Evolutionary conservation across 495 filamentous ascomycete species (phyloP).

Genomic region (Articulospora tetracladia): DNA sequence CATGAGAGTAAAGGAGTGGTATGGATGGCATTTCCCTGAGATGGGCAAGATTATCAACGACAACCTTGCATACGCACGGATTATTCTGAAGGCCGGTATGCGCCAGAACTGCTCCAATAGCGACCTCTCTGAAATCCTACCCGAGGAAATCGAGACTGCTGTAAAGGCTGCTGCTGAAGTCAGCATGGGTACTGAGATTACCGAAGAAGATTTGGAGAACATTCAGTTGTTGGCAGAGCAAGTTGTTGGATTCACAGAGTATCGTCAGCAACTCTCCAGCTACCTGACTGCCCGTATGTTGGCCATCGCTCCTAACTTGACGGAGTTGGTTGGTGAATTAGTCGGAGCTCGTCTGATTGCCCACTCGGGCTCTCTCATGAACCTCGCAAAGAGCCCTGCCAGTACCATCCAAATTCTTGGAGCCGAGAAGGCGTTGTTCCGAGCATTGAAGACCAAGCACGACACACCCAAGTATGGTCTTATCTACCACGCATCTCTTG

Average conservation of each 20-base stretch:
- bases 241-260: conserved; percentile 86
- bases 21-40: conserved; percentile 99
- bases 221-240: conserved; percentile 88
- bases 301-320: conserved; percentile 95
- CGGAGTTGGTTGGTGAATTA: conserved; percentile 87
- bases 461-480: conserved; percentile 99
- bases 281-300: conserved; percentile 94
- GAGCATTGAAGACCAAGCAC: conserved; percentile 98
- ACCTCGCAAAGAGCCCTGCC: conserved; percentile 92
- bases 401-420: conserved; percentile 97
- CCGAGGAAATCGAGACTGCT: conserved; percentile 89
- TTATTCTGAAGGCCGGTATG: conserved; percentile 87
- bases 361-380: conserved; percentile 92
- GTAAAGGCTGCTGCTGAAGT: conserved; percentile 94
- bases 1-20: conserved; percentile 99
- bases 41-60: conserved; percentile 95
- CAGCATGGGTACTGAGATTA: conserved; percentile 98
- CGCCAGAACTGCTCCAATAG: conserved; percentile 66
- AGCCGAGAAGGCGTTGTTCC: conserved; percentile 98
- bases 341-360: conserved; percentile 95
- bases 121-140: conserved; percentile 88
- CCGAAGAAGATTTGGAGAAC: conserved; percentile 80
- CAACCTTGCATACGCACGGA: conserved; percentile 88
- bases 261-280: conserved; percentile 78
- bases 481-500: conserved; percentile 95